These are phyloP conservation scores for Aspergillus clavatus DNA, from an alignment of 2,329 filamentous ascomycete genomes.

Conservation along the genomic window DNA sequence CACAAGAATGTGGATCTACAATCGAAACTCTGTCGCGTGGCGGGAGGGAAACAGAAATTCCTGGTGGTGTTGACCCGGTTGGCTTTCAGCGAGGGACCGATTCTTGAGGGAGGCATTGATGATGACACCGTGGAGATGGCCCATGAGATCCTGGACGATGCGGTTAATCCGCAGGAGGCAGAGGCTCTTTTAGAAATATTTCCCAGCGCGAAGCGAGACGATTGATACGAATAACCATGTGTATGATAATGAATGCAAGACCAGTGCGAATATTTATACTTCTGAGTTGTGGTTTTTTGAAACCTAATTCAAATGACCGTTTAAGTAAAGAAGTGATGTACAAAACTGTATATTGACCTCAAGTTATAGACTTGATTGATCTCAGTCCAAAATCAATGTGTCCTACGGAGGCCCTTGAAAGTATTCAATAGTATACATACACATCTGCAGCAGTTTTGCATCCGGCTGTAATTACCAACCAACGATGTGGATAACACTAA, in stretches of 20 bases:
- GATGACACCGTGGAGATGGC: constrained; percentile 76
- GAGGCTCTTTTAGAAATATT: constrained; percentile 53
- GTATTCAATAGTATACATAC: no score
- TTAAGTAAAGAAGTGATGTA: no score
- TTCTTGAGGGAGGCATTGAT: constrained; percentile 72
- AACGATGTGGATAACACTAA: no score
- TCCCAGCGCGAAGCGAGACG: constrained; percentile 32
- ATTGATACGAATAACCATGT: constrained; percentile 8
- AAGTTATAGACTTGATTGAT: no score
- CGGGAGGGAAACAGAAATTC: constrained; percentile 75
- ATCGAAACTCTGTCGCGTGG: constrained; percentile 63
- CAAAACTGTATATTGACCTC: no score
- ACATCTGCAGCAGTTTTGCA: no score
- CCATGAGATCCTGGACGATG: constrained; percentile 72
- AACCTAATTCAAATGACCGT: no score
- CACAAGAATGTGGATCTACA: constrained; percentile 64
- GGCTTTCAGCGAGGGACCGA: constrained; percentile 76
- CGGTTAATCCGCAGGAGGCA: constrained; percentile 73
- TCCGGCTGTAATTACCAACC: no score
- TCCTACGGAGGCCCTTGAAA: no score
- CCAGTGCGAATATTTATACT: not conserved
- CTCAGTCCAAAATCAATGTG: no score
- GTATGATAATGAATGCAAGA: not conserved
- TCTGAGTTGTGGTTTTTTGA: no score
- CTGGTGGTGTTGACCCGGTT: constrained; percentile 73